phyloP scores from a whole-genome alignment of 805 yeast species.

The Myxozyma kluyveri region DNA sequence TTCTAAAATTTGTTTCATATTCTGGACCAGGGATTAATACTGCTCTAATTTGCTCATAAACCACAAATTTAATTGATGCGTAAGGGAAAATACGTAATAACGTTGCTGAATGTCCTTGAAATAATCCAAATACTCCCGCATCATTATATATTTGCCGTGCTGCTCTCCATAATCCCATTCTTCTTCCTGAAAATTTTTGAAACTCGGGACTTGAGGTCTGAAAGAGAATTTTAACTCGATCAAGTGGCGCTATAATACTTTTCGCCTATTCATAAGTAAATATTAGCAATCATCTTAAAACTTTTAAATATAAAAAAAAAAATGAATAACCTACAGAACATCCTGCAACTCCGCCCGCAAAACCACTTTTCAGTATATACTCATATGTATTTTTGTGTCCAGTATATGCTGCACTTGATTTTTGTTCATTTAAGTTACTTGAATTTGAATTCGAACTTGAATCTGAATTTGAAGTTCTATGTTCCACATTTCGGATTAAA shows the following conservation, averaged over 20 bases:
- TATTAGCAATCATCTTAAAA: not conserved
- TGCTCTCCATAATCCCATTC: slow-evolving; percentile 72
- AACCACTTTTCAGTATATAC: slow-evolving; percentile 76
- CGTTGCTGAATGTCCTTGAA: slow-evolving; percentile 95
- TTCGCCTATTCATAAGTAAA: slow-evolving; percentile 52
- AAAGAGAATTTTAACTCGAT: slow-evolving; percentile 88
- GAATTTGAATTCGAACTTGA: no score
- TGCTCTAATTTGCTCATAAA: slow-evolving; percentile 87
- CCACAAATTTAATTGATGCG: slow-evolving; percentile 94
- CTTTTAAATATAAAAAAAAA: not conserved
- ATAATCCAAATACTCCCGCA: slow-evolving; percentile 79
- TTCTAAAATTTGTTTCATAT: slow-evolving; percentile 75
- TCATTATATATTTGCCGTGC: slow-evolving; percentile 58
- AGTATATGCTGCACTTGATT: no score
- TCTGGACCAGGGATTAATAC: slow-evolving; percentile 69
- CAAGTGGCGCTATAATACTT: slow-evolving; percentile 91
- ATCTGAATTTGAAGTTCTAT: no score
- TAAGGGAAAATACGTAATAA: slow-evolving; percentile 88
- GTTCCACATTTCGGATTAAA: no score
- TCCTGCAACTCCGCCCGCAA: slow-evolving; percentile 96
- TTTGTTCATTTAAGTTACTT: no score
- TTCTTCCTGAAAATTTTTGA: slow-evolving; percentile 72
- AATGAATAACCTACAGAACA: slow-evolving; percentile 48
- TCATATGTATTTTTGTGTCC: slow-evolving; percentile 39
- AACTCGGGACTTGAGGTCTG: slow-evolving; percentile 94